Evolutionary conservation across 176 grass and related monocot species (phyloP).

Genomic region (Triticum turgidum): DNA sequence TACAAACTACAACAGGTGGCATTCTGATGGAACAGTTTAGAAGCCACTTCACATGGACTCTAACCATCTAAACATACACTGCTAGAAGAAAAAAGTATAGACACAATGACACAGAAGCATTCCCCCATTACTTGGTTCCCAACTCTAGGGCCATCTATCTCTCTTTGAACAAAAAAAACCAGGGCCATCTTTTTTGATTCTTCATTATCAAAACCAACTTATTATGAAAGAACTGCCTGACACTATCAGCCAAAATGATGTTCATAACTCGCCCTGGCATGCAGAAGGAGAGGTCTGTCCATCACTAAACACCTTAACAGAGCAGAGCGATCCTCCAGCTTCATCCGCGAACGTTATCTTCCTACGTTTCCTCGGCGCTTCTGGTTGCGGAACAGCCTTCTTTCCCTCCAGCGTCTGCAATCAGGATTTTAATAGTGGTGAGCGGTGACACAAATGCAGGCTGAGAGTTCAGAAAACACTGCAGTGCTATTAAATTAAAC

Average conservation of each 20-base stretch:
- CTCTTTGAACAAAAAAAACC: not conserved
- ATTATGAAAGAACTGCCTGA: not conserved
- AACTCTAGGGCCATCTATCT: no score
- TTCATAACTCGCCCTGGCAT: slow-evolving; percentile 33
- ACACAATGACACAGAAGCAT: not conserved
- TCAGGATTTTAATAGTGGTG: slow-evolving; percentile 26
- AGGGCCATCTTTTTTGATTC: not conserved
- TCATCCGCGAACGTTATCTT: slow-evolving; percentile 94
- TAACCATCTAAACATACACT: slow-evolving; percentile 23
- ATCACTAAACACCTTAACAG: slow-evolving; percentile 64
- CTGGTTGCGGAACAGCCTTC: slow-evolving; percentile 33
- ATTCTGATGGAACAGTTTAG: not conserved
- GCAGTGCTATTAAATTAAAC: not conserved
- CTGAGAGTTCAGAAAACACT: slow-evolving; percentile 6
- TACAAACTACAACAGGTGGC: slow-evolving; percentile 13
- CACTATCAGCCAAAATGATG: not conserved
- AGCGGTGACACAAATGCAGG: slow-evolving; percentile 10
- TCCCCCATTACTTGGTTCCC: not conserved
- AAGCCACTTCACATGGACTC: slow-evolving; percentile 12
- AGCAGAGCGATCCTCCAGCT: slow-evolving; percentile 80
- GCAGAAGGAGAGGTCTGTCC: slow-evolving; percentile 32
- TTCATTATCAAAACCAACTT: not conserved
- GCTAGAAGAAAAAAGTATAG: not conserved
- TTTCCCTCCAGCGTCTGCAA: slow-evolving; percentile 59
- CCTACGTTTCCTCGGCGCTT: slow-evolving; percentile 42